phyloP scores from a whole-genome alignment of 345 rosid species.

The Sisymbrium altissimum region DNA sequence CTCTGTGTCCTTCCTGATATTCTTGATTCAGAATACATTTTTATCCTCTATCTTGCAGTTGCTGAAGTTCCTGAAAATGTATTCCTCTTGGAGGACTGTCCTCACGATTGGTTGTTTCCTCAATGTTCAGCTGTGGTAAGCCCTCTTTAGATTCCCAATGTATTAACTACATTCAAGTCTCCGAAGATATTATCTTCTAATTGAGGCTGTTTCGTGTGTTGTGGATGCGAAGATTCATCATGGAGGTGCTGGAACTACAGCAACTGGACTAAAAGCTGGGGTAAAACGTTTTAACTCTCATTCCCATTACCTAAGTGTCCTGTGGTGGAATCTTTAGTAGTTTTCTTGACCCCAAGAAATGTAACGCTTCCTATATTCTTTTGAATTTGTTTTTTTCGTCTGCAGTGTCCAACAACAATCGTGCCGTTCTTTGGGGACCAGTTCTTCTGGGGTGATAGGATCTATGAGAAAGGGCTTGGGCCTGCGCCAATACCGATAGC shows the following conservation, averaged over 20 bases:
- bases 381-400: neutral
- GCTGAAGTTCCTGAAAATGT: slow-evolving; percentile 61
- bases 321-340: neutral
- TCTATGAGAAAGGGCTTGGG: slow-evolving; percentile 68
- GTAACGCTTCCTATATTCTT: neutral
- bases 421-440: slow-evolving; percentile 99
- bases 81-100: slow-evolving; percentile 87
- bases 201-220: slow-evolving; percentile 2
- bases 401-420: slow-evolving; percentile 93
- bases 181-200: neutral
- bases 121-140: slow-evolving; percentile 96
- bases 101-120: slow-evolving; percentile 99
- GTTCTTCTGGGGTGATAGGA: slow-evolving; percentile 94
- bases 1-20: neutral
- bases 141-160: neutral
- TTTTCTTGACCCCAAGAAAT: neutral
- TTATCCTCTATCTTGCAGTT: slow-evolving; percentile 44
- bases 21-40: neutral
- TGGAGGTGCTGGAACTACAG: slow-evolving; percentile 99
- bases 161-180: neutral
- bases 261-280: slow-evolving; percentile 94
- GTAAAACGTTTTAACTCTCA: slow-evolving; percentile 36
- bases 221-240: slow-evolving; percentile 75
- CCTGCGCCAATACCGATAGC: slow-evolving; percentile 84
- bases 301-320: neutral